A percentile compares a stretch with the other conserved stretches of the same genome.
phyloP scores from a whole-genome alignment of 2,329 filamentous ascomycete genomes.

The Penicillium oxalicum region DNA sequence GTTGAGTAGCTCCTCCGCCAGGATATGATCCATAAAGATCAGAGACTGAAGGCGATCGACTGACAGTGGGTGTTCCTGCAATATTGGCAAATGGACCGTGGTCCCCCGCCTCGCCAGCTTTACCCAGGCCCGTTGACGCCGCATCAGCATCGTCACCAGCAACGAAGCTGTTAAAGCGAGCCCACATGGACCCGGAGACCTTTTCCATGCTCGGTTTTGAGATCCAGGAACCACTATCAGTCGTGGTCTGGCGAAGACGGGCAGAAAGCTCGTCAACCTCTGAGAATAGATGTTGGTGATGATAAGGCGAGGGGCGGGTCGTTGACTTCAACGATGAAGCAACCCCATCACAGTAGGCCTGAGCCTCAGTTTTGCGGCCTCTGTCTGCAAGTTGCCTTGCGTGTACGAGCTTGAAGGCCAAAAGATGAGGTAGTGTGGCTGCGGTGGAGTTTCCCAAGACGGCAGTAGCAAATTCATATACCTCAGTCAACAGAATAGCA shows the following conservation, averaged over 20 bases:
- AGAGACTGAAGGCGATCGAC: constrained; percentile 65
- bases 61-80: constrained; percentile 67
- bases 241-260: constrained; percentile 77
- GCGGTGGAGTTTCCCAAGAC: constrained; percentile 56
- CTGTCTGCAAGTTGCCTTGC: constrained; percentile 77
- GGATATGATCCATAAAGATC: constrained; percentile 65
- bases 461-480: constrained; percentile 85
- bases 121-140: constrained; percentile 51
- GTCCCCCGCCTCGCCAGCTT: constrained; percentile 51
- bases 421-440: constrained; percentile 68
- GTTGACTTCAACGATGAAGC: constrained; percentile 67
- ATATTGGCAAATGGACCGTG: constrained; percentile 78
- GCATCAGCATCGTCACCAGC: constrained; percentile 77
- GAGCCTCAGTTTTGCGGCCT: constrained; percentile 73
- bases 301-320: constrained; percentile 79
- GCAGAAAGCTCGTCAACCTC: constrained; percentile 77
- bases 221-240: constrained; percentile 78
- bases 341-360: constrained; percentile 88
- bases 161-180: constrained; percentile 93
- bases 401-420: constrained; percentile 86
- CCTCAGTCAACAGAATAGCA: constrained; percentile 85
- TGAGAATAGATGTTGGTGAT: constrained; percentile 67
- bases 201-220: constrained; percentile 94
- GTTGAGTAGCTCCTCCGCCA: constrained; percentile 26
- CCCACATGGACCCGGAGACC: constrained; percentile 84